Evolutionary conservation across 2,329 filamentous ascomycete species (phyloP), one percentile per base, ranked within the genome.

Genomic region (Aureobasidium subglaciale): DNA sequence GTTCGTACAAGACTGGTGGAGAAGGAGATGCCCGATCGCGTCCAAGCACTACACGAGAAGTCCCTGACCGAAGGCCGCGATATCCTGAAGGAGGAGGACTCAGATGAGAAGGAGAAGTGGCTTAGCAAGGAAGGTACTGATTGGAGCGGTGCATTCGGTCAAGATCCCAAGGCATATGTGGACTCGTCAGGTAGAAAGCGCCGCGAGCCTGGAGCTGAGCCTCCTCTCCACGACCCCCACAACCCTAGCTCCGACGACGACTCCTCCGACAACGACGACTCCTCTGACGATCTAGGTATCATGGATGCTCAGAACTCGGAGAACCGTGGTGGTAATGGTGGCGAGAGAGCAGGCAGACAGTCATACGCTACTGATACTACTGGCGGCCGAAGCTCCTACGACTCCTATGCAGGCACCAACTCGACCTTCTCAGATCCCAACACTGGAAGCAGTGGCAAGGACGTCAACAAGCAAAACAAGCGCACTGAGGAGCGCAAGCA

Each of bases 71-170:
- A 92, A 52, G 88, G 88, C 2, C 83, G 90, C 11, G 90, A 96
- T 62, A 80, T 96, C 3, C 79, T 96, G 6, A 86, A 87, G 41
- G 78, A 85, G 50, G 86, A 86, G 0, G 75, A 83, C 8, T 80
- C 85, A 32, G 84, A 87, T 50, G 86, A 92, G 59, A 88, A 86
- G 71, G 72, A 81, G 60, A 85, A 81, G 62, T 96, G 90, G 89
- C 76, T 95, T 8, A 77, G 83, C 45, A 88, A 85, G 67, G 82
- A 88, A 58, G 91, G 90, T 2, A 85, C 84, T 2, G 89, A 96
- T 70, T 96, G 90, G 90, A 87, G 81, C 34, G 88, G 87, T 4
- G 88, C 90, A 0, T 96, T 96, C 67, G 89, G 89, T 0, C 72
- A 88, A 57, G 87, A 95, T 60, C 89, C 89, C 0, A 77, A 77